Conservation (phyloP, 192 early-diverging fungal species). For the Helicostylum pulchrum region DNA sequence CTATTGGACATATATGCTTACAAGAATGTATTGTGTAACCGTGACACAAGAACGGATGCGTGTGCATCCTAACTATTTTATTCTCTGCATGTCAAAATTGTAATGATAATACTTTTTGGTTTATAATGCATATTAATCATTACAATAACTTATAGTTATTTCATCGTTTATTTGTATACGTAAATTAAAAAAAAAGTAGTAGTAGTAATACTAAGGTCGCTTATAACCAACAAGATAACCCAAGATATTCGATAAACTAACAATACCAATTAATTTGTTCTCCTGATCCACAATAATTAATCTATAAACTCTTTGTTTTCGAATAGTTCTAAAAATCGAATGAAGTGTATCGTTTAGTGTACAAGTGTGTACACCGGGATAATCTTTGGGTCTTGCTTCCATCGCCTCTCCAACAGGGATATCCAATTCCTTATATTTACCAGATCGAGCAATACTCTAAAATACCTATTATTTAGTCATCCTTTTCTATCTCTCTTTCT, state of each 20-base stretch:
- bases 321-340: conserved; percentile 86
- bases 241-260: conserved; percentile 84
- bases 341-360: conserved; percentile 81
- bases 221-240: conserved; percentile 49
- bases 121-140: too few relatives aligned
- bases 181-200: not conserved
- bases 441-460: conserved; percentile 64
- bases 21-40: too few relatives aligned
- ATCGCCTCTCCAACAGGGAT: conserved; percentile 87
- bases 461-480: not conserved
- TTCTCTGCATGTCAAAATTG: too few relatives aligned
- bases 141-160: too few relatives aligned
- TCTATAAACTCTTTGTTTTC: conserved; percentile 81
- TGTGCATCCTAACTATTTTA: too few relatives aligned
- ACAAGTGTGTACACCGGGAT: conserved; percentile 93
- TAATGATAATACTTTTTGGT: too few relatives aligned
- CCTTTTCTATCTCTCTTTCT: not conserved
- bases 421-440: conserved; percentile 73
- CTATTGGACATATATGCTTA: not conserved
- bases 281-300: conserved; percentile 87
- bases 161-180: too few relatives aligned
- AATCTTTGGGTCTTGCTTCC: conserved; percentile 82
- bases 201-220: not conserved
- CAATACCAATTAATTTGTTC: conserved; percentile 76
- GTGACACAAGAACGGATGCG: too few relatives aligned